phyloP scores from a whole-genome alignment of 1,284 basidiomycete species.

The Sporisorium iseilematis-ciliati region DNA sequence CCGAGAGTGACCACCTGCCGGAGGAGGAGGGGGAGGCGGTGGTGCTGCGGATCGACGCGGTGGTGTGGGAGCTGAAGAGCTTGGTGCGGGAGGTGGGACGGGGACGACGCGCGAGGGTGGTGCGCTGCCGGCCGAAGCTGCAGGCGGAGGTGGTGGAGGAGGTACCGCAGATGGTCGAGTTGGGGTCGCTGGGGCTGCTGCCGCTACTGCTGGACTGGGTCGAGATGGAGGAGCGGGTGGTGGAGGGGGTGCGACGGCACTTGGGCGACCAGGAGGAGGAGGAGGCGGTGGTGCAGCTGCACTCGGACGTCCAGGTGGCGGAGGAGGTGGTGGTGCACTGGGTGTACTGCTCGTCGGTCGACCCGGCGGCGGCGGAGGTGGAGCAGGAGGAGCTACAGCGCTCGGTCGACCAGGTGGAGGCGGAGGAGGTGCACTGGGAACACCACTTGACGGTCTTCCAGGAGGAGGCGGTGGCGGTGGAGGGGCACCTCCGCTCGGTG shows the following conservation, averaged over 20 bases:
- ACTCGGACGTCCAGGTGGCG: conserved; percentile 22
- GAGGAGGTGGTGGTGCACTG: conserved; percentile 20
- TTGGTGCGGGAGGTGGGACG: conserved; percentile 27
- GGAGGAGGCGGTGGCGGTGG: conserved; percentile 44
- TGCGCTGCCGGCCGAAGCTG: conserved; percentile 1
- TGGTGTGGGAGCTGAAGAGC: conserved; percentile 30
- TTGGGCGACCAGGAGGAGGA: conserved; percentile 16
- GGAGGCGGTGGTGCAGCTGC: conserved; percentile 13
- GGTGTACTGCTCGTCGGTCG: conserved; percentile 6
- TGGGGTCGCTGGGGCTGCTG: conserved; percentile 19
- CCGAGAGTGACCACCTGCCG: conserved; percentile 42
- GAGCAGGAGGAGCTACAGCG: conserved; percentile 25
- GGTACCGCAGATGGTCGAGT: conserved; percentile 26
- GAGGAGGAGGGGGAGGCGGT: conserved; percentile 76
- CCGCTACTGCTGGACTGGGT: conserved; percentile 15
- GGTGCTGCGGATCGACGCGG: conserved; percentile 85
- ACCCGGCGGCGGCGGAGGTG: conserved; percentile 37
- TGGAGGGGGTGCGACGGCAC: conserved; percentile 18
- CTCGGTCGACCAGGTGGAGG: conserved; percentile 38
- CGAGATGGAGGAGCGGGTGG: conserved; percentile 22
- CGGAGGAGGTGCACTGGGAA: conserved; percentile 31
- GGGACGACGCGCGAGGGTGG: conserved; percentile 29
- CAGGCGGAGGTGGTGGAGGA: conserved; percentile 29
- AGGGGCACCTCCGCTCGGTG: conserved; percentile 16
- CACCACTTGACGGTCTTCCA: conserved; percentile 12